Evolutionary conservation across 345 rosid genomes (phyloP), one percentile per base, ranked within the genome.

Genomic region (Eucalyptus cloeziana): DNA sequence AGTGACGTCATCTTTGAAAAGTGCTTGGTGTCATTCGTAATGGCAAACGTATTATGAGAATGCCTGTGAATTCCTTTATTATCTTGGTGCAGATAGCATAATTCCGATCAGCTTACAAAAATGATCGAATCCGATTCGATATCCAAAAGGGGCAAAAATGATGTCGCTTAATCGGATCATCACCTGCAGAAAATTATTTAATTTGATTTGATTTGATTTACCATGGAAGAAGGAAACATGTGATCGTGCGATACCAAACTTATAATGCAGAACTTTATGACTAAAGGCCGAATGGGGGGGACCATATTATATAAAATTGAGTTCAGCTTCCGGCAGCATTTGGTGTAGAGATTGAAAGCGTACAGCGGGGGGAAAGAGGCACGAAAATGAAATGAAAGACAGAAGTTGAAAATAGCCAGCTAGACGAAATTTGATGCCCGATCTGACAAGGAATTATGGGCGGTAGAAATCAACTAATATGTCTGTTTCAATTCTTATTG

Each of bases 391-490:
- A 60, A 60, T 12, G 27, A 60, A 60, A 25, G 13, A 60, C 7
- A 27, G 1, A 12, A 60, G 15, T 27, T 3, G 67, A 60, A 60
- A 60, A 25, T 60, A 56, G 13, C 13, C 30, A 2, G 3, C 62
- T 9, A 56, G 1, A 56, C 62, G 4, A 56, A 56, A 56, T 56
- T 56, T 25, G 13, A 24, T 56, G 62, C 30, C 12, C 1, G 8
- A 67, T 15, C 4, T n/a, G 2, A 21, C 0, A 6, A 64, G 37
- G 19, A 30, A 64, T 64, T 64, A 19, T 19, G 0, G 19, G 71
- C 4, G 0, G 5, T 27, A 27, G n/a, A 60, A 60, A 60, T 21
- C 10, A 52, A 21, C 25, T 52, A 21, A 21, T 1, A 52, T 21
- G 58, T 52, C 15, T 0, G 7, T 60, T 62, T 64, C 76, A 64